A percentile compares a stretch with the other conserved stretches of the same genome.
Conservation (phyloP, 148 eudicot genomes). For the Polygonum maritimum region DNA sequence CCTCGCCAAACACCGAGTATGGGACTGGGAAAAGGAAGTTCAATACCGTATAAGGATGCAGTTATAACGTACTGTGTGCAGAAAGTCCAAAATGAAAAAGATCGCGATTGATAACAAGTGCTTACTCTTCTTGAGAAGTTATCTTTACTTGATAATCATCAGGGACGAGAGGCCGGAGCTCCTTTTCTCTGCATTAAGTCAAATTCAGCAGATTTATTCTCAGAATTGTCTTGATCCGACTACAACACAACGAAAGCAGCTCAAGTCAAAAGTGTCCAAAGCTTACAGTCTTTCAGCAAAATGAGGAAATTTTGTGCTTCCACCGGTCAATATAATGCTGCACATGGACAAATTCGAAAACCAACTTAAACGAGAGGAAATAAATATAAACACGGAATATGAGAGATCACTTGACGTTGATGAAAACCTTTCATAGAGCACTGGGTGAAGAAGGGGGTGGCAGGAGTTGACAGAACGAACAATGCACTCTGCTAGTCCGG, state of each 20-base stretch:
- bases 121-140: conserved; percentile 88
- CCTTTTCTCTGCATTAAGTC: conserved; percentile 57
- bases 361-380: not conserved
- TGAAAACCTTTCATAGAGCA: conserved; percentile 77
- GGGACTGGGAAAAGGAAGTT: conserved; percentile 51
- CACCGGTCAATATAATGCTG: conserved; percentile 97
- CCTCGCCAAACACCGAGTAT: conserved; percentile 97
- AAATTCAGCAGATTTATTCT: not conserved
- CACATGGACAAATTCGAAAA: conserved; percentile 6
- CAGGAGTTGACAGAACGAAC: conserved; percentile 86
- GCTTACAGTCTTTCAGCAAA: conserved; percentile 96
- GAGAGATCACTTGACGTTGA: not conserved
- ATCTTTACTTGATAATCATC: conserved; percentile 80
- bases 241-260: not conserved
- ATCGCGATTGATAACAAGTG: not conserved
- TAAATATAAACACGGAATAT: not conserved
- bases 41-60: not conserved
- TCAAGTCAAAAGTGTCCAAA: conserved; percentile 13
- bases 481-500: conserved; percentile 95
- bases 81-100: not conserved
- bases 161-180: conserved; percentile 94
- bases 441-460: conserved; percentile 88
- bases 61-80: not conserved
- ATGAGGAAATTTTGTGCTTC: conserved; percentile 83
- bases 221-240: not conserved